Conservation (phyloP, 495 filamentous ascomycete genomes). For the Xylaria scruposa region DNA sequence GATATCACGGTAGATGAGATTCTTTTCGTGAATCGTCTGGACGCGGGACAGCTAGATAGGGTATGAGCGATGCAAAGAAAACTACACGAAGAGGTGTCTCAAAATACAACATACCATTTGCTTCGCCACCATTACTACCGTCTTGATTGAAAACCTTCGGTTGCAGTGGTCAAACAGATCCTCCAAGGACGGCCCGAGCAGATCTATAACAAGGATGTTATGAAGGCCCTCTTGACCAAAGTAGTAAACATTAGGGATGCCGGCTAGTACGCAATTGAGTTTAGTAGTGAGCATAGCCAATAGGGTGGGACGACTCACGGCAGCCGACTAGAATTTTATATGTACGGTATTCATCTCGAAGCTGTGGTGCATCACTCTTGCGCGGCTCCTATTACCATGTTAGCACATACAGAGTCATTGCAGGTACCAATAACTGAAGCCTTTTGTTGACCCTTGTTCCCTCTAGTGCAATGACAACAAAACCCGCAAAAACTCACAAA, state of each 20-base stretch:
- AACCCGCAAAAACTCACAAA: slow-evolving; percentile 72
- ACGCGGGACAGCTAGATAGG: slow-evolving; percentile 83
- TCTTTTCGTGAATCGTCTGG: slow-evolving; percentile 99
- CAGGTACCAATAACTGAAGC: slow-evolving; percentile 1
- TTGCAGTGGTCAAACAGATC: slow-evolving; percentile 99
- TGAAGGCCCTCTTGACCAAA: slow-evolving; percentile 99
- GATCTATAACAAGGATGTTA: slow-evolving; percentile 98
- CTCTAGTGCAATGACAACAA: neutral
- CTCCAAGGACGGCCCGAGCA: slow-evolving; percentile 94
- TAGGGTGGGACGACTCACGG: slow-evolving; percentile 69
- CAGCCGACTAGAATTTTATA: slow-evolving; percentile 99
- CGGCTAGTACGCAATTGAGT: slow-evolving; percentile 64
- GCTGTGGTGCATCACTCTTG: slow-evolving; percentile 97
- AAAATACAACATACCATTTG: slow-evolving; percentile 78
- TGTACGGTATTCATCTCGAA: slow-evolving; percentile 98
- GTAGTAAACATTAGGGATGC: slow-evolving; percentile 99
- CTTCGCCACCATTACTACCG: slow-evolving; percentile 98
- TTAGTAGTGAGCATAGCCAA: slow-evolving; percentile 22
- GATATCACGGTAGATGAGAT: slow-evolving; percentile 98
- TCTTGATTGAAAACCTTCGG: slow-evolving; percentile 94
- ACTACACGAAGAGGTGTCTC: slow-evolving; percentile 27
- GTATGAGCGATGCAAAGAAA: slow-evolving; percentile 23
- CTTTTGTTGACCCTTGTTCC: neutral
- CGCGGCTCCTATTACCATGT: slow-evolving; percentile 77
- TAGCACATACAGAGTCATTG: neutral